Evolutionary conservation across 2,329 filamentous ascomycete species (phyloP).

Genomic region (Macroventuria anomochaeta): DNA sequence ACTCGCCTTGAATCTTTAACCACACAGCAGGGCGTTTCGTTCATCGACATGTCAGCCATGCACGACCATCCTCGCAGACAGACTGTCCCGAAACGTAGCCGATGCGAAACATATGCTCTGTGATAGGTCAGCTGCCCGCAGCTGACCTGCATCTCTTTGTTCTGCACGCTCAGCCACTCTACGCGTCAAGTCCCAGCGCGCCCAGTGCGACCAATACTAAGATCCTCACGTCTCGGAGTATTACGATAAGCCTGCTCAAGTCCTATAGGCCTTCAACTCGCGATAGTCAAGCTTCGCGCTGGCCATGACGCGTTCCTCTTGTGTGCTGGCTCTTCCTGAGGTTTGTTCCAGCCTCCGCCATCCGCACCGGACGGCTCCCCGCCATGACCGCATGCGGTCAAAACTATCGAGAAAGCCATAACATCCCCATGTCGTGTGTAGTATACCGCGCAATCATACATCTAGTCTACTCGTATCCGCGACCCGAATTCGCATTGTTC

Average conservation of each 20-base stretch:
- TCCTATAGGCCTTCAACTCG: constrained; percentile 13
- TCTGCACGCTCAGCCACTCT: constrained; percentile 23
- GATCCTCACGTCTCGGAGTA: constrained; percentile 10
- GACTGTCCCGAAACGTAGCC: background rate
- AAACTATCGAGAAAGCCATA: constrained; percentile 13
- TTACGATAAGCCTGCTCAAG: constrained; percentile 20
- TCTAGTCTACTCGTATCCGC: background rate
- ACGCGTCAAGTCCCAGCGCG: constrained; percentile 29
- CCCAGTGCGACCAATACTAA: constrained; percentile 1
- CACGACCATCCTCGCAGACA: background rate
- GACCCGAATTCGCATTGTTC: background rate
- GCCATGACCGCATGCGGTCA: constrained; percentile 31
- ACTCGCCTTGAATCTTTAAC: background rate
- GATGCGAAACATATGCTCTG: constrained; percentile 9
- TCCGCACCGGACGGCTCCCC: constrained; percentile 35
- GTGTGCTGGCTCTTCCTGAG: constrained; percentile 21
- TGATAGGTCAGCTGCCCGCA: constrained; percentile 17
- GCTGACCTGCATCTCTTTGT: constrained; percentile 19
- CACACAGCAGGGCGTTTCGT: constrained; percentile 2
- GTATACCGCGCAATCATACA: constrained; percentile 10
- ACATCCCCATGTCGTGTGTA: background rate
- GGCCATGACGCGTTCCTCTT: constrained; percentile 40
- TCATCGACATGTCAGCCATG: constrained; percentile 7
- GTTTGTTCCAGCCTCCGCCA: constrained; percentile 27
- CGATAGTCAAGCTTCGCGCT: constrained; percentile 21